Evolutionary conservation across 2,329 filamentous ascomycete species (phyloP).

Genomic region (Dothiorella sarmentorum): DNA sequence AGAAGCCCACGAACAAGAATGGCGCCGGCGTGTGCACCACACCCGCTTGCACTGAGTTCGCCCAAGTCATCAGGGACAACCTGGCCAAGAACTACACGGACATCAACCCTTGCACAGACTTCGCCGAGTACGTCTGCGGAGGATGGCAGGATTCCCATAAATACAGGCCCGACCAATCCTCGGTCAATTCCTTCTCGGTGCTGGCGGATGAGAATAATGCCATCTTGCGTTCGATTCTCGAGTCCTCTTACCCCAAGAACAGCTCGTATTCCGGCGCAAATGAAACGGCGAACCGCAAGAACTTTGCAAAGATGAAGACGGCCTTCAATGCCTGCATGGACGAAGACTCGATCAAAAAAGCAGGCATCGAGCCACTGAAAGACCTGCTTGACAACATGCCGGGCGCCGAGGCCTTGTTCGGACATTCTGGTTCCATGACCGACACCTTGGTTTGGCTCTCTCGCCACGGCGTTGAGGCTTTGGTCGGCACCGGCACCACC

Average conservation of each 20-base stretch:
- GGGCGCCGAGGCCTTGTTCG: neutral
- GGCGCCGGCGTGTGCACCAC: constrained; percentile 46
- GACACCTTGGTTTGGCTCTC: neutral
- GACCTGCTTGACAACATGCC: constrained; percentile 36
- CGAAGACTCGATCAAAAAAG: constrained; percentile 53
- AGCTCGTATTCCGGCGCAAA: constrained; percentile 17
- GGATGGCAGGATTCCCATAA: constrained; percentile 64
- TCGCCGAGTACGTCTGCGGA: constrained; percentile 65
- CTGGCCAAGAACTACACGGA: constrained; percentile 59
- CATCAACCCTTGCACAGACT: constrained; percentile 66
- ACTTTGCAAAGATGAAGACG: constrained; percentile 63
- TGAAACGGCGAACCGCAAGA: constrained; percentile 54
- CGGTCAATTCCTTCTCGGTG: neutral
- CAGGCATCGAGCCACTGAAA: constrained; percentile 56
- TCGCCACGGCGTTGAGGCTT: neutral
- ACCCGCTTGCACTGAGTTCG: constrained; percentile 60
- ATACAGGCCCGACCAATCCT: constrained; percentile 57
- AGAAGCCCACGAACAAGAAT: neutral
- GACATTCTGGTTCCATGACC: neutral
- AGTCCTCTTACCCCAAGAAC: neutral
- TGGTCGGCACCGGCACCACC: neutral
- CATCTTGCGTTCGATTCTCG: neutral
- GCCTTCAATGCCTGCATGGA: constrained; percentile 66
- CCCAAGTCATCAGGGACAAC: constrained; percentile 60
- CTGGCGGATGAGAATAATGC: neutral